Conservation (phyloP, 345 rosid species). For the Melastoma malabathricum region DNA sequence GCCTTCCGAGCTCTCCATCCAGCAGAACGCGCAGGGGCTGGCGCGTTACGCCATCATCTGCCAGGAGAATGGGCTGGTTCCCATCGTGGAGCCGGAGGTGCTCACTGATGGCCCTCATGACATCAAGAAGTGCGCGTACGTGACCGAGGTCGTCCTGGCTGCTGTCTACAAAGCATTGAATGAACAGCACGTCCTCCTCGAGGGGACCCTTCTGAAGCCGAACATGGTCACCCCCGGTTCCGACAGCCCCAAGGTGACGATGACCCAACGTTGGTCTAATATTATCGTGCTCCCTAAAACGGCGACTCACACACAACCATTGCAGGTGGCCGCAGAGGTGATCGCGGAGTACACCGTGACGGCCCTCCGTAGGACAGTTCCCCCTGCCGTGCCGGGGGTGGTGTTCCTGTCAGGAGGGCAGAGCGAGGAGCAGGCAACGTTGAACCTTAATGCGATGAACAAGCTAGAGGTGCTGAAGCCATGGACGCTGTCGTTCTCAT, state of each 20-base stretch:
- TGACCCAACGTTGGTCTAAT: too few species aligned
- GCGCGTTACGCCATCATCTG: constrained; percentile 94
- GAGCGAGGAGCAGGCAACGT: constrained; percentile 78
- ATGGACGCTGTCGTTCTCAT: constrained; percentile 91
- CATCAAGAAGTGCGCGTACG: constrained; percentile 72
- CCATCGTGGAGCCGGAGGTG: constrained; percentile 87
- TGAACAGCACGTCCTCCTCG: constrained; percentile 90
- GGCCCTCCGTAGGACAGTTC: constrained; percentile 75
- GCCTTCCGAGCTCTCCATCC: constrained; percentile 69
- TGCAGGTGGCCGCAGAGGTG: constrained; percentile 24
- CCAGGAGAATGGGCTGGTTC: constrained; percentile 88
- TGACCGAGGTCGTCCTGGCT: constrained; percentile 68
- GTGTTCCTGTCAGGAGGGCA: constrained; percentile 88
- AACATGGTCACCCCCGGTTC: constrained; percentile 98
- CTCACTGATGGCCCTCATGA: constrained; percentile 80
- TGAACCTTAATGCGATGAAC: constrained; percentile 82
- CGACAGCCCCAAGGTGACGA: constrained; percentile 62
- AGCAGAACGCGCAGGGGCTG: constrained; percentile 85
- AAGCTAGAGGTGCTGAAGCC: constrained; percentile 64
- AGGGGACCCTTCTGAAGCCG: constrained; percentile 91
- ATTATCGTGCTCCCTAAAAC: neutral
- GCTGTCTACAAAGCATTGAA: constrained; percentile 89
- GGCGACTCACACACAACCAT: neutral
- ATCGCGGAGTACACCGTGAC: constrained; percentile 57
- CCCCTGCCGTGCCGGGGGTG: constrained; percentile 78